Evolutionary conservation across 2,329 filamentous ascomycete species (phyloP), one percentile per base, ranked within the genome.

Genomic region (Penicillium olsonii): DNA sequence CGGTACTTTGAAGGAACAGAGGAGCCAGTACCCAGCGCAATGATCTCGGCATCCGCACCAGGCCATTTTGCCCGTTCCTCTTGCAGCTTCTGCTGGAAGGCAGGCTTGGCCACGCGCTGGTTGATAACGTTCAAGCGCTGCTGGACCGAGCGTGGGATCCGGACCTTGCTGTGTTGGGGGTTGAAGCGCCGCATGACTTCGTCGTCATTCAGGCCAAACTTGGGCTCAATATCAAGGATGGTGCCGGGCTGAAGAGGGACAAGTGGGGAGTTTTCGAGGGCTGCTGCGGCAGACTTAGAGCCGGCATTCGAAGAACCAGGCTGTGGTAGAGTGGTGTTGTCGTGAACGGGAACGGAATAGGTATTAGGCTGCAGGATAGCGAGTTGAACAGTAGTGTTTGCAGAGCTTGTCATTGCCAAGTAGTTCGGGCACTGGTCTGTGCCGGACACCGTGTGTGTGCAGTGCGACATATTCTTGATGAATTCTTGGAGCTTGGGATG

Each of bases 1-100:
- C 94, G 88, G 69, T 96, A 94, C 68, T 95, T 95, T 27, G 90
- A 95, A 2, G 94, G 94, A 14, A 88, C 68, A 0, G 92, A 88
- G 3, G 92, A 97, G 8, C 94, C 94, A 2, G 94, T 99, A 5
- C 94, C 94, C 0, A 99, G 81, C 1, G 91, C 84, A 33, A 92
- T 87, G 41, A 99, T 83, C 68, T 96, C 91, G 0, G 87, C 84
- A 61, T 96, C 86, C 27, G 82, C 79, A 56, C 84, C 83, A 2
- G 88, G 87, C 2, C 95, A 81, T 53, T 85, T 81, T n/a, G 79
- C 71, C 55, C 85, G 83, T 11, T 77, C 69, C 35, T 77, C 69
- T 61, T 74, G 44, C 57, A 70, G 17, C 56, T 59, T 55, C 57
- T 65, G 15, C 72, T 67, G 33, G 24, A 71, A 71, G 34, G 43